These are phyloP conservation scores for Hortiboletus rubellus DNA, from an alignment of 1,284 basidiomycete species.

Conservation along the genomic window DNA sequence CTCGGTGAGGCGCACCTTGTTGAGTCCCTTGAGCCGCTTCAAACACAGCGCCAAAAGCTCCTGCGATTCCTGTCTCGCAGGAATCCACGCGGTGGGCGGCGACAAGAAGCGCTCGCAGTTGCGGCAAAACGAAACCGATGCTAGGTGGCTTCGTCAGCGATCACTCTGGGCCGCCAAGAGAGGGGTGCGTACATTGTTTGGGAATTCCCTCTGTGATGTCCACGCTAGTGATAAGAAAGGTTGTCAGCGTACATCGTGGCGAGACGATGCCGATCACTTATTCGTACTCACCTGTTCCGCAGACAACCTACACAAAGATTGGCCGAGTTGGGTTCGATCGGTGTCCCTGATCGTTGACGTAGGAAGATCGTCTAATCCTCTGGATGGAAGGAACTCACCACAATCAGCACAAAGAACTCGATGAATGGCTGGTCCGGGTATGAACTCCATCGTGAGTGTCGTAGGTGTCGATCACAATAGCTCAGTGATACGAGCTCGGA, in stretches of 20 bases:
- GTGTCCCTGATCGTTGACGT: conserved; percentile 59
- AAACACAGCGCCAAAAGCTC: conserved; percentile 91
- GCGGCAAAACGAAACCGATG: conserved; percentile 90
- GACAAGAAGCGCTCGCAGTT: conserved; percentile 97
- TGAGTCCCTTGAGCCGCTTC: conserved; percentile 92
- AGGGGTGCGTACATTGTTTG: conserved; percentile 72
- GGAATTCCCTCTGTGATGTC: conserved; percentile 99
- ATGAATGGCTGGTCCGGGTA: conserved; percentile 68
- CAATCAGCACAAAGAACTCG: conserved; percentile 83
- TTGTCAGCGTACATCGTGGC: conserved; percentile 4
- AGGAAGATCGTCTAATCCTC: conserved; percentile 6
- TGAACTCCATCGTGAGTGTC: conserved; percentile 62
- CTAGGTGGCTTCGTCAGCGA: conserved; percentile 38
- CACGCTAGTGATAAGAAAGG: conserved; percentile 50
- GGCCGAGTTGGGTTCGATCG: conserved; percentile 94
- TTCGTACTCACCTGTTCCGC: conserved; percentile 68
- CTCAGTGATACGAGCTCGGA: too few relatives aligned
- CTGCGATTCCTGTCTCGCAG: conserved; percentile 87
- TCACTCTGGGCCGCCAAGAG: not conserved
- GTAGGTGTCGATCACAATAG: not conserved
- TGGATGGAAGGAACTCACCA: conserved; percentile 45
- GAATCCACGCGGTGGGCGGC: conserved; percentile 87
- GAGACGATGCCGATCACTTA: not conserved
- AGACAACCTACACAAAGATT: conserved; percentile 95
- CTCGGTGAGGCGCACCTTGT: conserved; percentile 94